Evolutionary conservation across 1,284 basidiomycete genomes (phyloP).

Genomic region (Ustilago loliicola): DNA sequence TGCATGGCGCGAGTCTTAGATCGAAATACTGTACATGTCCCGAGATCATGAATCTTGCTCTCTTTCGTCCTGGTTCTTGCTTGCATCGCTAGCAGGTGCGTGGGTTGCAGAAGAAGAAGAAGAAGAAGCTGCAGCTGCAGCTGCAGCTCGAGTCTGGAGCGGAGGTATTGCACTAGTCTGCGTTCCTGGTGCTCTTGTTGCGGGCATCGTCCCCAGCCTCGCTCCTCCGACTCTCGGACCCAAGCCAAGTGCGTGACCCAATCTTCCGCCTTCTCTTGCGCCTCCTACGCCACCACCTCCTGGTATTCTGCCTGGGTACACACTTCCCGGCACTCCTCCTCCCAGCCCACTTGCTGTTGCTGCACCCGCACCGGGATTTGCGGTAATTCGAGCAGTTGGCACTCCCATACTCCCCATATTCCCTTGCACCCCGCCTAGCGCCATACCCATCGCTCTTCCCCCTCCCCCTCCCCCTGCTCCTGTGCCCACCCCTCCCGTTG

Average conservation of each 20-base stretch:
- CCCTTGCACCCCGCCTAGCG: conserved; percentile 28
- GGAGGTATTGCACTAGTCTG: not conserved
- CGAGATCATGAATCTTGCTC: not conserved
- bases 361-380: not conserved
- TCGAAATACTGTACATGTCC: too few relatives aligned
- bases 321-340: not conserved
- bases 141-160: conserved; percentile 2
- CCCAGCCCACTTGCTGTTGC: not conserved
- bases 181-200: not conserved
- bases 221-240: conserved; percentile 1
- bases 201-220: not conserved
- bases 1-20: too few relatives aligned
- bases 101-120: not conserved
- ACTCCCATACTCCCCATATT: conserved; percentile 48
- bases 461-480: not conserved
- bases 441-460: conserved; percentile 16
- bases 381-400: conserved; percentile 27
- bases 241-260: conserved; percentile 18
- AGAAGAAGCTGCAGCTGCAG: too few relatives aligned
- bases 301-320: not conserved
- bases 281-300: not conserved
- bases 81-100: not conserved
- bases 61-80: not conserved
- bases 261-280: not conserved
- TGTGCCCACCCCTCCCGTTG: not conserved